Evolutionary conservation across 2,329 filamentous ascomycete genomes (phyloP).

Genomic region (Alternaria gaisen): DNA sequence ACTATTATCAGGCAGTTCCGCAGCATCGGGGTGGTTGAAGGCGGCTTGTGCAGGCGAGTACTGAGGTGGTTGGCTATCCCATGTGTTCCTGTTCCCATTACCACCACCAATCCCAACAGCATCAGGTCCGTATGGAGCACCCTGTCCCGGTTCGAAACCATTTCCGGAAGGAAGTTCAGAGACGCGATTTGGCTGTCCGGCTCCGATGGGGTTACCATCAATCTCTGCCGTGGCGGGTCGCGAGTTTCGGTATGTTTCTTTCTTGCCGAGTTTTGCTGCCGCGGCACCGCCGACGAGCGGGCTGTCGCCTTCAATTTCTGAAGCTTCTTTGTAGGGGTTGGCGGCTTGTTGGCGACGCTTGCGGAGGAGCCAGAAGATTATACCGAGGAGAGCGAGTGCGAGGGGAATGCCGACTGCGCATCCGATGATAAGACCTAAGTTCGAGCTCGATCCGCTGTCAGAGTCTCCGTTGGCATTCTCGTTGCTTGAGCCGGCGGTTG

Average conservation of each 20-base stretch:
- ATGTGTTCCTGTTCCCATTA: slow-evolving; percentile 31
- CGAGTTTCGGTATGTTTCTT: slow-evolving; percentile 27
- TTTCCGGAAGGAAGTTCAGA: slow-evolving; percentile 44
- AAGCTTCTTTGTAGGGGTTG: slow-evolving; percentile 26
- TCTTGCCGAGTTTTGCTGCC: slow-evolving; percentile 35
- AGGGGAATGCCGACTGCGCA: slow-evolving; percentile 50
- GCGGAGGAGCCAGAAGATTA: slow-evolving; percentile 45
- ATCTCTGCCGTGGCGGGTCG: slow-evolving; percentile 38
- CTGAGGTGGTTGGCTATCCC: slow-evolving; percentile 41
- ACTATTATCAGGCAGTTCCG: slow-evolving; percentile 32
- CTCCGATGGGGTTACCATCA: slow-evolving; percentile 38
- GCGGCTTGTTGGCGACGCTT: slow-evolving; percentile 39
- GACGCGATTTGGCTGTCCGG: slow-evolving; percentile 38
- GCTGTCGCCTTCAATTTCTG: slow-evolving; percentile 25
- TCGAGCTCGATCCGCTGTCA: slow-evolving; percentile 26
- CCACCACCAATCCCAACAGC: slow-evolving; percentile 45
- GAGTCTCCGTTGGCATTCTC: not conserved
- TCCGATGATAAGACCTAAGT: slow-evolving; percentile 45
- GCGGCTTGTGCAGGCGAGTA: slow-evolving; percentile 36
- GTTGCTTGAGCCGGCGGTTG: slow-evolving; percentile 11
- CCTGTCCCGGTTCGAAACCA: slow-evolving; percentile 36
- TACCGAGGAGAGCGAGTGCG: slow-evolving; percentile 40
- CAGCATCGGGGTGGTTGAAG: slow-evolving; percentile 20
- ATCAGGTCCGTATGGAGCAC: slow-evolving; percentile 37
- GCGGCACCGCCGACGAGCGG: slow-evolving; percentile 33